These are phyloP conservation scores for Bolboschoenus planiculmis DNA, from an alignment of 176 grass and related monocot genomes.

Conservation along the genomic window DNA sequence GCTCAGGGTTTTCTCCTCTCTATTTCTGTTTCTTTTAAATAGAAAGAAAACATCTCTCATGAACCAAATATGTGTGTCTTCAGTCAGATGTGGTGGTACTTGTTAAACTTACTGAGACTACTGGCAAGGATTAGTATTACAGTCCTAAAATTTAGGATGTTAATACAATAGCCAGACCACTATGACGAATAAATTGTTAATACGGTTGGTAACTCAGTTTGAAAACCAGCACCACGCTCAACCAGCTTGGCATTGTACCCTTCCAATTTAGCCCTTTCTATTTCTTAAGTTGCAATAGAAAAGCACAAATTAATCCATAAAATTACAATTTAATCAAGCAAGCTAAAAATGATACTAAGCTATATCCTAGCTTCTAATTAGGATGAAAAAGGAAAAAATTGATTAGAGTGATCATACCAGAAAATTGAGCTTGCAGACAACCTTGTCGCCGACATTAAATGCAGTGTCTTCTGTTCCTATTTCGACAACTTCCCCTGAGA, in stretches of 20 bases:
- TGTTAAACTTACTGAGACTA: no score
- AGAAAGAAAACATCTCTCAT: no score
- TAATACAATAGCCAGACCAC: not conserved
- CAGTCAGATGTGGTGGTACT: no score
- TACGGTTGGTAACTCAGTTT: not conserved
- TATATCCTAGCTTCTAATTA: not conserved
- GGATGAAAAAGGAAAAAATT: not conserved
- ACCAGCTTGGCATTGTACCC: not conserved
- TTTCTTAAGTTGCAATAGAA: no score
- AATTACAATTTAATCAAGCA: no score
- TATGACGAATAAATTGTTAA: not conserved
- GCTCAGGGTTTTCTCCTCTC: no score
- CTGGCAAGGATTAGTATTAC: no score
- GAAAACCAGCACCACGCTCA: not conserved
- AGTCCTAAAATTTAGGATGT: no score
- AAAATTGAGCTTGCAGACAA: slow-evolving; percentile 28
- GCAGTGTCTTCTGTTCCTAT: slow-evolving; percentile 14
- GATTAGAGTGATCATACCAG: not conserved
- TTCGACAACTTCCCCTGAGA: slow-evolving; percentile 35
- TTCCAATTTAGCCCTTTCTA: not conserved
- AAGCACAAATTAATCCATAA: no score
- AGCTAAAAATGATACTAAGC: no score
- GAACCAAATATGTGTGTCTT: no score
- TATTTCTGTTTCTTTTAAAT: no score
- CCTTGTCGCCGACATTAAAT: slow-evolving; percentile 34